These are phyloP conservation scores for Penicillium argentinense DNA, from an alignment of 495 filamentous ascomycete species.

Conservation along the genomic window DNA sequence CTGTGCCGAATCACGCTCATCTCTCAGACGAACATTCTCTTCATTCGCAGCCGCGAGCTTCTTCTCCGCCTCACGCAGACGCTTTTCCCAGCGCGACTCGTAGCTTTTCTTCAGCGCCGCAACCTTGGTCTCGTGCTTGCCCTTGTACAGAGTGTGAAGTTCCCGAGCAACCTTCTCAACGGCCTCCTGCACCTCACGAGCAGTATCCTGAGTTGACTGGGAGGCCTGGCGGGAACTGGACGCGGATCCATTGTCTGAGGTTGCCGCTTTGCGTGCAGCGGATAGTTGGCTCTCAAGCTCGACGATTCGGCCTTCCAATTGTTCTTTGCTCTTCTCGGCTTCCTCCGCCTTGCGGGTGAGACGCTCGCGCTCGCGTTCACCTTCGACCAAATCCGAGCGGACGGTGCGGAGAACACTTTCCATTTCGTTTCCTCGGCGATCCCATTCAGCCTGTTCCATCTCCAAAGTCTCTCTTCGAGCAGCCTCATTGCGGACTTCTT, in stretches of 20 bases:
- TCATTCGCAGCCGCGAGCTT: conserved; percentile 64
- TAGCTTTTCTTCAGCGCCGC: conserved; percentile 93
- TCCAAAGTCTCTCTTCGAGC: conserved; percentile 65
- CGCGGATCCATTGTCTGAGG: conserved; percentile 13
- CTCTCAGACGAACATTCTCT: conserved; percentile 71
- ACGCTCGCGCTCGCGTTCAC: conserved; percentile 73
- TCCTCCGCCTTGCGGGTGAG: conserved; percentile 71
- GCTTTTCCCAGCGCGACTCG: conserved; percentile 85
- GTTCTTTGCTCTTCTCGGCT: conserved; percentile 66
- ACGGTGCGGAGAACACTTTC: conserved; percentile 74
- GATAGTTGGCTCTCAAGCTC: conserved; percentile 74
- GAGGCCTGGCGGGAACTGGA: conserved; percentile 11
- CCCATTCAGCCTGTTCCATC: conserved; percentile 80
- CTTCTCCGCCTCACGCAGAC: conserved; percentile 68
- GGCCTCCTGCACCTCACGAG: conserved; percentile 71
- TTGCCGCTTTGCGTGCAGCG: conserved; percentile 55
- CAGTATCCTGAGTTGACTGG: conserved; percentile 37
- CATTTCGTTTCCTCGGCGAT: conserved; percentile 80
- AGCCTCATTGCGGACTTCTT: conserved; percentile 73
- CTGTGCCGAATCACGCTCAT: conserved; percentile 63
- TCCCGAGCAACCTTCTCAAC: conserved; percentile 90
- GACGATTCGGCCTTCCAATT: conserved; percentile 50
- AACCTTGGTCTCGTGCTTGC: conserved; percentile 95
- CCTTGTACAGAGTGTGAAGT: conserved; percentile 89
- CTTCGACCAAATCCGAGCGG: conserved; percentile 74